Evolutionary conservation across 2,329 filamentous ascomycete genomes (phyloP).

Genomic region (Rasamsonia emersonii): DNA sequence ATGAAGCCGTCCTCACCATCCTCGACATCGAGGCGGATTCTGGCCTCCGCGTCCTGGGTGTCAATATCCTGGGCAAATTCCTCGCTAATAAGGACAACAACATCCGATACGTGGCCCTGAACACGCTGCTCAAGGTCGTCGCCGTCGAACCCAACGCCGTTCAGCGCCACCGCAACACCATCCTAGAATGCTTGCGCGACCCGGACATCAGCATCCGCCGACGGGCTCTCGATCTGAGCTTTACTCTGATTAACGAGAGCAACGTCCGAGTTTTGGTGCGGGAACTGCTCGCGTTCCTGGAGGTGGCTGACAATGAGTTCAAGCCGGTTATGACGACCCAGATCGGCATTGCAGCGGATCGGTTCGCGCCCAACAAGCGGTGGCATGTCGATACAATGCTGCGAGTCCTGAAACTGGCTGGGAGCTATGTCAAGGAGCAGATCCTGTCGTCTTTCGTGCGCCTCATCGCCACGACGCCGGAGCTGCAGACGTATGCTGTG

Average conservation of each 20-base stretch:
- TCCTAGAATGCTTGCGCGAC: constrained; percentile 88
- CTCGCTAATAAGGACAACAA: constrained; percentile 98
- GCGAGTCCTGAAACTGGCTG: constrained; percentile 82
- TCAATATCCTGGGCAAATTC: constrained; percentile 98
- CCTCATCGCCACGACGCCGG: constrained; percentile 85
- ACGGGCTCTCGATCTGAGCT: constrained; percentile 92
- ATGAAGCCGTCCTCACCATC: constrained; percentile 94
- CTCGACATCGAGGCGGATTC: constrained; percentile 97
- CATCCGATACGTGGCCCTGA: constrained; percentile 94
- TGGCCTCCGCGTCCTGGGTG: constrained; percentile 82
- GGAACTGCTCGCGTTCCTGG: constrained; percentile 87
- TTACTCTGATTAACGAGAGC: constrained; percentile 93
- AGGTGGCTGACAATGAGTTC: constrained; percentile 97
- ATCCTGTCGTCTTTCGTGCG: constrained; percentile 95
- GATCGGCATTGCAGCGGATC: constrained; percentile 92
- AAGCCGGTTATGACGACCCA: constrained; percentile 98
- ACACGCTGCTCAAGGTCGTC: constrained; percentile 95
- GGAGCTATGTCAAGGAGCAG: constrained; percentile 95
- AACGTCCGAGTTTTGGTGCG: constrained; percentile 91
- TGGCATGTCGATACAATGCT: constrained; percentile 99
- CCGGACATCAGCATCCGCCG: constrained; percentile 96
- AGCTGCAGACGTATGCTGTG: constrained; percentile 91
- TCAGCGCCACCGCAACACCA: constrained; percentile 93
- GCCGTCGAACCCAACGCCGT: constrained; percentile 97
- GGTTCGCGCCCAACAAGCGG: constrained; percentile 91